Base-by-base conservation (phyloP, 306 rosid genomes). In the Clitoria ternatea region DNA sequence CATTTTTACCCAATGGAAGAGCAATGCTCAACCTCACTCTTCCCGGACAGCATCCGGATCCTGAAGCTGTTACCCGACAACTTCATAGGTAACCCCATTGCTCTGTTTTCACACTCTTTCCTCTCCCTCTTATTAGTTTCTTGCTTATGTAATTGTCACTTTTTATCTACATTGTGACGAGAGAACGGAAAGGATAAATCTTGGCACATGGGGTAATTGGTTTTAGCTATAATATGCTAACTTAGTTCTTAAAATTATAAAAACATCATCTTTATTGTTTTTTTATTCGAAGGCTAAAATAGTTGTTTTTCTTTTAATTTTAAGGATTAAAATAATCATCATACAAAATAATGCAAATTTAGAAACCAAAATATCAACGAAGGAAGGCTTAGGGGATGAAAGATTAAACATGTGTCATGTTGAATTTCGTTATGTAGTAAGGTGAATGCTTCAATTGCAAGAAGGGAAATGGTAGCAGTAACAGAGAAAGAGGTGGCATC, bases 31-130 rank as follows among this genome's bases (percentile, higher is more conserved):
- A 89, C 83, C 73, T 86, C 80, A 92, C 93, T 56, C 98, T 92
- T 19, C 85, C 96, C 0, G 97, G 96, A 1, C 96, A 88, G 43
- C 97, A 92, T 15, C 98, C 98, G 1, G 72, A 85, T 77, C 97
- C 98, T 0, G 92, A 92, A 48, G 75, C 86, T 54, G 91, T 92
- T 42, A 97, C 80, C 7, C 80, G 30, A 39, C 73, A 88, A 75
- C 84, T 90, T 80, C 91, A 92, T 35, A 79, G 96, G 98, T 88
- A 60, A 36, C 18, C 2, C 8, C 53, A 7, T 12, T 24, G 9
- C 45, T 72, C 15, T 7, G 10, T 4, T 1, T 6, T 33, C 56
- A 13, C 36, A 42, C 18, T 39, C 18, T 39, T 40, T 18, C 27
- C 52, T 15, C 2, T 44, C 23, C 33, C 23, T 0, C 30, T 42